phyloP scores from a whole-genome alignment of 2,329 filamentous ascomycete species.

The Zopfia rhizophila region DNA sequence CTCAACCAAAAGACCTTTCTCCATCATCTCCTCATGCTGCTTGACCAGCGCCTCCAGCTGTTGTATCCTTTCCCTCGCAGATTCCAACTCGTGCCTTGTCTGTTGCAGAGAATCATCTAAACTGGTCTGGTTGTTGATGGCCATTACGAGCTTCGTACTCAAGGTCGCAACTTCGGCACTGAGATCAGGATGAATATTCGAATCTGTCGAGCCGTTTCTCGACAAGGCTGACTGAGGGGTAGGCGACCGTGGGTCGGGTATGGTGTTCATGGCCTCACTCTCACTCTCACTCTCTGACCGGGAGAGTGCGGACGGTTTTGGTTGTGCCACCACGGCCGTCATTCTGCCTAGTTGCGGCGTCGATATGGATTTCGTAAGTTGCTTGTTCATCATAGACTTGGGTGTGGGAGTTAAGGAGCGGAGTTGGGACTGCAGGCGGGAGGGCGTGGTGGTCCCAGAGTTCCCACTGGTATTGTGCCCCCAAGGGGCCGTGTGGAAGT shows the following conservation, averaged over 20 bases:
- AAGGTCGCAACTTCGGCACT: constrained; percentile 85
- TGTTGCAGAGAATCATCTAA: constrained; percentile 88
- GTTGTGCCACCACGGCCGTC: constrained; percentile 27
- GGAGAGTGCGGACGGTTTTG: constrained; percentile 23
- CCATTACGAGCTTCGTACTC: constrained; percentile 95
- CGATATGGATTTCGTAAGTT: constrained; percentile 51
- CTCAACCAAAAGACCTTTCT: constrained; percentile 79
- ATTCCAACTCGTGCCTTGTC: constrained; percentile 84
- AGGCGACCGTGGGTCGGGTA: constrained; percentile 65
- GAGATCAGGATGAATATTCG: constrained; percentile 66
- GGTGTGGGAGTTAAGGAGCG: constrained; percentile 49
- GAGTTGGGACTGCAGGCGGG: constrained; percentile 37
- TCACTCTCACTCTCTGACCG: constrained; percentile 57
- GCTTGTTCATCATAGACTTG: constrained; percentile 35
- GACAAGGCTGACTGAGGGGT: constrained; percentile 47
- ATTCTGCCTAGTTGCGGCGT: constrained; percentile 46
- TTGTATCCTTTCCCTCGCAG: constrained; percentile 72
- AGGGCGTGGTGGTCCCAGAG: constrained; percentile 47
- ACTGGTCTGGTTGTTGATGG: constrained; percentile 94
- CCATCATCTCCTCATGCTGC: constrained; percentile 75
- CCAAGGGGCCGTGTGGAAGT: constrained; percentile 49
- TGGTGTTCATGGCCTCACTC: constrained; percentile 73
- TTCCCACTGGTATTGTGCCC: constrained; percentile 33
- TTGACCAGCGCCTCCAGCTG: constrained; percentile 75
- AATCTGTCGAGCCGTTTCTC: constrained; percentile 58